phyloP scores from a whole-genome alignment of 2,329 filamentous ascomycete genomes.

The Aspergillus sp. region DNA sequence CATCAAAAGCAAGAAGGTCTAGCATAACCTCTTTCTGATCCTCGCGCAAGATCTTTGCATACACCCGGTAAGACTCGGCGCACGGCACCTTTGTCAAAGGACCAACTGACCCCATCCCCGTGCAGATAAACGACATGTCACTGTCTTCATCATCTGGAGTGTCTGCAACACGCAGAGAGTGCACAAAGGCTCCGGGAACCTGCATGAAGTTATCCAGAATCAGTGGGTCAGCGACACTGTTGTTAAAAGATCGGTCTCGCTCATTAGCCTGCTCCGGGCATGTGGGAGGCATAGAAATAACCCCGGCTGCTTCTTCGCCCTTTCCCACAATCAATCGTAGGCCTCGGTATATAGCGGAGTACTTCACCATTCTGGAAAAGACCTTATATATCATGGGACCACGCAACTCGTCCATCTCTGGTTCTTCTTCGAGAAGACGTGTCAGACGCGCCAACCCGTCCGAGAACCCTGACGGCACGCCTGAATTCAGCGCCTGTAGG shows the following conservation, averaged over 20 bases:
- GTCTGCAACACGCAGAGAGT: neutral
- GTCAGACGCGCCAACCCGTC: neutral
- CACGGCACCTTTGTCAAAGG: neutral
- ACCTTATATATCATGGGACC: neutral
- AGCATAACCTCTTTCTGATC: neutral
- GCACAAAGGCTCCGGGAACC: neutral
- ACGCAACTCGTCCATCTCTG: neutral
- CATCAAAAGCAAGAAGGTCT: neutral
- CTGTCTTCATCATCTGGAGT: neutral
- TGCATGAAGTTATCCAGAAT: neutral
- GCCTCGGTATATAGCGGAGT: neutral
- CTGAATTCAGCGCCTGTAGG: neutral
- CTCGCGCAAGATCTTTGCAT: neutral
- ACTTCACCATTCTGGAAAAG: neutral
- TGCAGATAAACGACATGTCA: neutral
- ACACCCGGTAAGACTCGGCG: neutral
- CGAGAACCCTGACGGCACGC: neutral
- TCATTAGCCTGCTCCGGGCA: neutral
- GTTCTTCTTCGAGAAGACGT: neutral
- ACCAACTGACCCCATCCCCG: neutral
- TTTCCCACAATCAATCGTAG: neutral
- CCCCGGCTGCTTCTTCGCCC: neutral
- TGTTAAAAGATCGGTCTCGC: neutral
- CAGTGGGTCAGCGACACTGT: neutral
- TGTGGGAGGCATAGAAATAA: neutral